Evolutionary conservation across 1,139 yeast species (phyloP).

Genomic region (Wickerhamomyces sp.): DNA sequence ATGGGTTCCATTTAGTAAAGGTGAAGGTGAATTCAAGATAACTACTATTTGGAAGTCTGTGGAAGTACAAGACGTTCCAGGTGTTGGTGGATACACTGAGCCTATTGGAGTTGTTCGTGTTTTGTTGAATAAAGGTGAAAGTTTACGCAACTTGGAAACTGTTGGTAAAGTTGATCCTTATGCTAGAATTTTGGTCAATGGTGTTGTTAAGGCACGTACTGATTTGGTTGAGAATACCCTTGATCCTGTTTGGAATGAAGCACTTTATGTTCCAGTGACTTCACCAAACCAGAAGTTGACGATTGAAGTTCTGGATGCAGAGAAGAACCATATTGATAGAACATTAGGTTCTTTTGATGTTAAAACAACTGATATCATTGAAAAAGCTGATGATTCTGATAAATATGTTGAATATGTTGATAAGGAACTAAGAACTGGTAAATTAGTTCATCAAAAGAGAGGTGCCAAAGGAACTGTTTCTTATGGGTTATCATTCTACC

Average conservation of each 20-base stretch:
- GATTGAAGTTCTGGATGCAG: slow-evolving; percentile 90
- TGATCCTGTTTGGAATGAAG: slow-evolving; percentile 84
- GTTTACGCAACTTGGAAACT: slow-evolving; percentile 77
- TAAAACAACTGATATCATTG: slow-evolving; percentile 60
- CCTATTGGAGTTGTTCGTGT: slow-evolving; percentile 92
- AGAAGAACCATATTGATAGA: slow-evolving; percentile 71
- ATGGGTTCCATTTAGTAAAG: slow-evolving; percentile 65
- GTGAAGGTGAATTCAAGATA: slow-evolving; percentile 68
- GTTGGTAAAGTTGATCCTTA: slow-evolving; percentile 94
- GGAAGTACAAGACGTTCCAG: slow-evolving; percentile 57
- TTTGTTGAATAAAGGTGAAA: slow-evolving; percentile 63
- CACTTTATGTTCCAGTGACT: slow-evolving; percentile 74
- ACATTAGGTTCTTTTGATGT: slow-evolving; percentile 77
- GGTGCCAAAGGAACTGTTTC: slow-evolving; percentile 79
- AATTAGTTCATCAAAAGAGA: slow-evolving; percentile 62
- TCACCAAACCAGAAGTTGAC: slow-evolving; percentile 78
- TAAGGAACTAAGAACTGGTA: slow-evolving; percentile 51
- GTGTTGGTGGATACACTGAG: slow-evolving; percentile 77
- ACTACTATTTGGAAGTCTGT: slow-evolving; percentile 85
- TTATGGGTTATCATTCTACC: slow-evolving; percentile 77
- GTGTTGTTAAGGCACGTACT: slow-evolving; percentile 75
- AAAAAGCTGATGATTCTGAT: slow-evolving; percentile 55
- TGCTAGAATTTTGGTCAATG: slow-evolving; percentile 73
- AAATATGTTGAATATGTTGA: slow-evolving; percentile 60
- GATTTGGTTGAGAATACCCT: slow-evolving; percentile 61